Evolutionary conservation across 495 filamentous ascomycete genomes (phyloP), one percentile per base, ranked within the genome.

Genomic region (Talaromyces borbonicus): DNA sequence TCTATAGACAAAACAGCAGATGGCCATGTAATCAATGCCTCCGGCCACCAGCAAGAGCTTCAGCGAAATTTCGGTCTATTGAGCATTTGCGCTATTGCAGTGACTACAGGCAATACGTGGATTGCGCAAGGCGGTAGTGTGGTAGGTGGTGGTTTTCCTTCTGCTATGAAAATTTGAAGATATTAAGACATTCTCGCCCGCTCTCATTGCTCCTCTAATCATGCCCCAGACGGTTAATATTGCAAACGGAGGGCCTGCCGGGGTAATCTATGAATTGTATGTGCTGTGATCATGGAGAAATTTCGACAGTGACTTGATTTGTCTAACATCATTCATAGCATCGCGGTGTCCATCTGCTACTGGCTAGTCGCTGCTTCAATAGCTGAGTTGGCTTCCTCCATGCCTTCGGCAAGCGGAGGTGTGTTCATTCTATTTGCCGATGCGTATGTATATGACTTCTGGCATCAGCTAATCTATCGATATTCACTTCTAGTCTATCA

Each of bases 341-440:
- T 72, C 5, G 67, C 60, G 2, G 71, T 72, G 1, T 72, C 70
- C 3, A 43, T 73, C 14, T 75, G 69, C 41, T 77, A 77, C 50
- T 67, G 64, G 49, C 53, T 75, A 20, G 69, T 77, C 27, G 71
- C 72, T 1, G 72, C 77, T 3, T 80, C 75, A 3, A 74, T 85
- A 26, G 77, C 80, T 6, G 77, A 90, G 67, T 69, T 92, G 50
- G 85, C 86, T 22, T 89, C 85, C 4, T 75, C 83, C 4, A 83
- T 93, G 56, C 85, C 87, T 9, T 87, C 84, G 0, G 69, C 80
- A n/a, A 83, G 80, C 47, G 85, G 86, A 49, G 84, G 55, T 57
- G 50, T 15, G 55, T 50, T 5, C 8, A 20, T 36, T 50, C 46
- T 12, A 47, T 49, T 4, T 3, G 14, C 32, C 14, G 26, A 1